A percentile compares a stretch with the other conserved stretches of the same genome.
These are phyloP conservation scores for Clathrus columnatus DNA, from an alignment of 768 basidiomycete genomes.

Conservation along the genomic window DNA sequence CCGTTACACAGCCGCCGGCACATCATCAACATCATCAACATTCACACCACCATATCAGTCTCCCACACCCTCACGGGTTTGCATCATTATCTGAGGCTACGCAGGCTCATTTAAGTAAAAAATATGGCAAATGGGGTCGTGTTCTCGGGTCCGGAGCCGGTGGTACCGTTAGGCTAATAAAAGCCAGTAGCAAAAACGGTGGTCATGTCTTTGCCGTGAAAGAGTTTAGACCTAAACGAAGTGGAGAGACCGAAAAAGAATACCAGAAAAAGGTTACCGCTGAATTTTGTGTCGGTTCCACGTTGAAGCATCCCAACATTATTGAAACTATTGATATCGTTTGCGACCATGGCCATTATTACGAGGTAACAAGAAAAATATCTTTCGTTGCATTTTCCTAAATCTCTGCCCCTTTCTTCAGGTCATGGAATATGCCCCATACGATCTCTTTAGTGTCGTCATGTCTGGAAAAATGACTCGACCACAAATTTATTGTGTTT, in stretches of 20 bases:
- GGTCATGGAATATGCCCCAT: conserved; percentile 99
- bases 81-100: conserved; percentile 72
- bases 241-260: conserved; percentile 88
- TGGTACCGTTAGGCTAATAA: conserved; percentile 96
- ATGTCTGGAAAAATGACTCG: conserved; percentile 99
- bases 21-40: conserved; percentile 14
- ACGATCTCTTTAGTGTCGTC: conserved; percentile 96
- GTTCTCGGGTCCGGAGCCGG: conserved; percentile 94
- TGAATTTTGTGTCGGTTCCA: conserved; percentile 95
- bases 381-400: conserved; percentile 1
- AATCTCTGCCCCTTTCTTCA: conserved; percentile 24
- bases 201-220: conserved; percentile 91
- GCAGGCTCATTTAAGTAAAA: conserved; percentile 90
- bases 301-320: conserved; percentile 90
- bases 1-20: conserved; percentile 25
- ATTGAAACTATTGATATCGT: conserved; percentile 99
- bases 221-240: conserved; percentile 86
- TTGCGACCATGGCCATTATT: conserved; percentile 94
- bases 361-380: conserved; percentile 59
- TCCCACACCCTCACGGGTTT: conserved; percentile 27
- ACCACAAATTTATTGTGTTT: conserved; percentile 98
- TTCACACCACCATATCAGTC: conserved; percentile 24
- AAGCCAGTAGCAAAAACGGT: conserved; percentile 72
- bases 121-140: conserved; percentile 98
- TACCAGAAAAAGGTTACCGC: conserved; percentile 99